Base-by-base conservation (phyloP, 2,329 filamentous ascomycete species). In the Ophiostoma tasmaniense region DNA sequence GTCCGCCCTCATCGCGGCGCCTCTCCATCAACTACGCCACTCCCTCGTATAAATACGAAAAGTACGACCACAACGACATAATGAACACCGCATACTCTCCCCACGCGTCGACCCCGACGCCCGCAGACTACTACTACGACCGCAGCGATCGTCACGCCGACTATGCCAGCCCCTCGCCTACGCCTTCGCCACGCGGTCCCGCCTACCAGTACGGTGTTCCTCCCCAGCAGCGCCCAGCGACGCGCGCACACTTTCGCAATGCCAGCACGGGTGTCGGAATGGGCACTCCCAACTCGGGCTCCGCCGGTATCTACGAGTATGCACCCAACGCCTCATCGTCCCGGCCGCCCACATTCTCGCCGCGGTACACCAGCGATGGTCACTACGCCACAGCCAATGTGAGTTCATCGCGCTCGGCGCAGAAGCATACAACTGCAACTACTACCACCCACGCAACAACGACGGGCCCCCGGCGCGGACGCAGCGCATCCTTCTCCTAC, bases 371-470 rank as follows among this genome's bases (percentile, higher is more conserved):
- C 77, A 87, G 85, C 81, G 82, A 81, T 76, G 85, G 85, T 77
- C 81, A 85, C 76, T 87, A 87, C 81, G 85, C 84, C 80, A 87
- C 85, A 79, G 84, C 84, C 80, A 85, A 87, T 87, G 85, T 87
- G 85, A 87, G 85, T 87, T 78, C 77, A 76, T 76, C 79, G 80
- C 77, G 79, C 78, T 77, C 78, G 77, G 75, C 78, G 76, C 79
- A 79, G 75, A 83, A 83, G 79, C 67, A 70, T 64, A 64, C 61
- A 64, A n/a, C 61, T 64, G 55, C 55, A 61, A 37, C 30, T 33
- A 37, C 61, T 62, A 69, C 64, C n/a, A 50, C 64, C 37, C 25
- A 66, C 52, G 64, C 67, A 33, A 76, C 79, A 78, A 82, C 80
- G 78, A 76, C 78, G 79, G 76, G 78, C 80, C 80, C 78, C 75